Conservation (phyloP, 1,139 yeast species). For the Meyerozyma smithsonii region DNA sequence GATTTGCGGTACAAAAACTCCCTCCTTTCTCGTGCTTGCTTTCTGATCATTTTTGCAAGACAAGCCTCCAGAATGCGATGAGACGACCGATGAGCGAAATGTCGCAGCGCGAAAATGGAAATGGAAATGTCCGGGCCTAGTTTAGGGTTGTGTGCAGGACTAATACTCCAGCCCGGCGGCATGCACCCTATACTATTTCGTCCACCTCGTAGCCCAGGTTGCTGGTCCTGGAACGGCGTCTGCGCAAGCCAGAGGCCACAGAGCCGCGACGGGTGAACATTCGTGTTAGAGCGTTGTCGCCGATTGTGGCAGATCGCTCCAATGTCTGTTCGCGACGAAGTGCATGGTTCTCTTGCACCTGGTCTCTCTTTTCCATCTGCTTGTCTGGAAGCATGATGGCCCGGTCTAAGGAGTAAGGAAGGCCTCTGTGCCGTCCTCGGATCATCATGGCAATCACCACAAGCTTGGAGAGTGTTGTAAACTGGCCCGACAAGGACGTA, state of each 20-base stretch:
- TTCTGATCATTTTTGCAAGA: constrained; percentile 52
- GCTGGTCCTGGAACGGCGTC: background rate
- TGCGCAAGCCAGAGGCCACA: background rate
- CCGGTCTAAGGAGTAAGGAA: constrained; percentile 89
- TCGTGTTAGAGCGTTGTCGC: background rate
- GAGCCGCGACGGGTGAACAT: background rate
- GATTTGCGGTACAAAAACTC: constrained; percentile 89
- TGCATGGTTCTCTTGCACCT: constrained; percentile 57
- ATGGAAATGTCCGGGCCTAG: too few species aligned
- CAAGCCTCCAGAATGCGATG: background rate
- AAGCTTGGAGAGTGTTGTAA: constrained; percentile 69
- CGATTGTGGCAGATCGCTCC: constrained; percentile 17
- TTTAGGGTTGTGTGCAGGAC: background rate
- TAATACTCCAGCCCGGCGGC: background rate
- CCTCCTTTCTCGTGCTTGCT: constrained; percentile 93
- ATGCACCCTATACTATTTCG: background rate
- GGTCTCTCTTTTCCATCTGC: constrained; percentile 63
- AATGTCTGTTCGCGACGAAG: constrained; percentile 29
- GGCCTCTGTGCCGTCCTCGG: constrained; percentile 95
- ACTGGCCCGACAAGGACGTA: constrained; percentile 70
- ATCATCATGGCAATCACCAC: constrained; percentile 86
- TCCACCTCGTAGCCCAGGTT: background rate
- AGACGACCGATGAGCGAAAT: background rate
- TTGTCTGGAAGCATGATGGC: constrained; percentile 86
- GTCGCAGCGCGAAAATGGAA: too few species aligned